Percentiles rank a stretch among this genome's conserved stretches.
phyloP scores from a whole-genome alignment of 2,329 filamentous ascomycete species.

The Mollisiaceae sp. region DNA sequence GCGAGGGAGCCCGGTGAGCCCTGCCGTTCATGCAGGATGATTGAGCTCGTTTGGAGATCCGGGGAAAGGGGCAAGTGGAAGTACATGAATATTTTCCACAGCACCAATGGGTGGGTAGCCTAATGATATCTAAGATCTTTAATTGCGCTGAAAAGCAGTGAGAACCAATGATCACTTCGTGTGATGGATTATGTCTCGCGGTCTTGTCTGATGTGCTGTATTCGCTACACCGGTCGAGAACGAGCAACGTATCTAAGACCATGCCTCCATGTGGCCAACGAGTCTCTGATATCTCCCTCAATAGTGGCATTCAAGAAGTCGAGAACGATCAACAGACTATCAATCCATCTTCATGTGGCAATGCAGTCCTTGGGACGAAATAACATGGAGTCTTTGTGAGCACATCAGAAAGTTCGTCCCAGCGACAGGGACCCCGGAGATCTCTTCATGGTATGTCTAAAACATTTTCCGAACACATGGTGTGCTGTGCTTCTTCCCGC shows the following conservation, averaged over 20 bases:
- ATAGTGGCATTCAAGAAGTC: background rate
- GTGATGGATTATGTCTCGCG: background rate
- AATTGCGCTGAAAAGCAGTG: background rate
- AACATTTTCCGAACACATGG: background rate
- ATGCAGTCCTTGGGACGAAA: background rate
- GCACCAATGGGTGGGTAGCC: background rate
- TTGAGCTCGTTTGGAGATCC: constrained; percentile 7
- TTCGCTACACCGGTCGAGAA: background rate
- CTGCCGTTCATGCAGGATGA: background rate
- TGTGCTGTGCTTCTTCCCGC: background rate
- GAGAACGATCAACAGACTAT: background rate
- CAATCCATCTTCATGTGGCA: background rate
- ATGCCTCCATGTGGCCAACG: too few species aligned
- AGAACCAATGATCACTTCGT: background rate
- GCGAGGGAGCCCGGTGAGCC: background rate
- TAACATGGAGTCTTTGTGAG: background rate
- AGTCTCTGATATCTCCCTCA: background rate
- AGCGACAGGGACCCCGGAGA: background rate
- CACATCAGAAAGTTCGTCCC: background rate
- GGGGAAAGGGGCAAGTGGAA: constrained; percentile 1
- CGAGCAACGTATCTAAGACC: background rate
- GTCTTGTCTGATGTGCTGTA: background rate
- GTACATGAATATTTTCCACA: background rate
- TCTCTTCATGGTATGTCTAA: background rate
- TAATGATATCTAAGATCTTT: background rate